These are phyloP conservation scores for Termitomyces eurrhizus DNA, from an alignment of 768 basidiomycete genomes.

Conservation along the genomic window DNA sequence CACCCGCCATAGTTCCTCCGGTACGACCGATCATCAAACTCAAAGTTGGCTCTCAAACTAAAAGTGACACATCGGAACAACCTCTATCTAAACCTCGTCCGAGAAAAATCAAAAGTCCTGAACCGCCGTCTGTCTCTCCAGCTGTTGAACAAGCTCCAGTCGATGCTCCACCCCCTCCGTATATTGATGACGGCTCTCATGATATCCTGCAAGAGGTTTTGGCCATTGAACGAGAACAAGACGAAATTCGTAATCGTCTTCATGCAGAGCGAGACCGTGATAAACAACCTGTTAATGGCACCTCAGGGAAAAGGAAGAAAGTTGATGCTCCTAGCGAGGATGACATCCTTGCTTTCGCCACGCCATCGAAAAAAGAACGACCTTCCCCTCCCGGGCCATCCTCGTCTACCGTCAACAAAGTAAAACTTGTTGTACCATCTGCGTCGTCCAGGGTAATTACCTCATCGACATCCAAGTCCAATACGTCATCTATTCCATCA, in stretches of 20 bases:
- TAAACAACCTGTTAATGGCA: constrained; percentile 32
- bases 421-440: constrained; percentile 19
- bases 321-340: constrained; percentile 40
- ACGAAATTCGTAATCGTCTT: constrained; percentile 47
- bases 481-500: not conserved
- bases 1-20: constrained; percentile 23
- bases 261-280: constrained; percentile 36
- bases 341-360: constrained; percentile 58
- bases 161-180: constrained; percentile 63
- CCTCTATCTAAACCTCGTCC: constrained; percentile 33
- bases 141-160: constrained; percentile 31
- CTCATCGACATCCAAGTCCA: constrained; percentile 3
- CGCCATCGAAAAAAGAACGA: constrained; percentile 57
- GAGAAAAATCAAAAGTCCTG: constrained; percentile 41
- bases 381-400: constrained; percentile 39
- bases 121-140: constrained; percentile 22
- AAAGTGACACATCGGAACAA: constrained; percentile 27
- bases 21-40: constrained; percentile 64
- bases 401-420: constrained; percentile 18
- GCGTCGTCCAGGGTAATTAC: constrained; percentile 14
- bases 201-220: constrained; percentile 80
- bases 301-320: constrained; percentile 59
- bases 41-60: constrained; percentile 46
- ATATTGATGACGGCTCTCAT: constrained; percentile 78
- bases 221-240: constrained; percentile 70